phyloP scores from a whole-genome alignment of 2,329 filamentous ascomycete genomes.

The Phialophora macrospora region DNA sequence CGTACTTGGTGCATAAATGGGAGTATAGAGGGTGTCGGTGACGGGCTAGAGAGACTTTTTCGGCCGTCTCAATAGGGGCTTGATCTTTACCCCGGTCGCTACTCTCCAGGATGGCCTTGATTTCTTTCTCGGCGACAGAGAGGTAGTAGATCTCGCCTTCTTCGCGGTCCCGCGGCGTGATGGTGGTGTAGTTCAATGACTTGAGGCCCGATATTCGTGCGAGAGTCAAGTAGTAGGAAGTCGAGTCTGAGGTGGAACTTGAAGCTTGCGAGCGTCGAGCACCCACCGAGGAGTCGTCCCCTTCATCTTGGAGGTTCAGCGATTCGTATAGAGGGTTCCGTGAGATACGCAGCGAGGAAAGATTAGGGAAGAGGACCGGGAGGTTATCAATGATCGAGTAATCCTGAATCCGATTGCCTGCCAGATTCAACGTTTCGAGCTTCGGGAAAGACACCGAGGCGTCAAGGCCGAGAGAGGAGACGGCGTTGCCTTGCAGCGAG shows the following conservation, averaged over 20 bases:
- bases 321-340: conserved; percentile 80
- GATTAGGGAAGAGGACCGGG: conserved; percentile 69
- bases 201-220: conserved; percentile 45
- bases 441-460: conserved; percentile 48
- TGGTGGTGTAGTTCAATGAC: conserved; percentile 58
- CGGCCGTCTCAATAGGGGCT: background rate
- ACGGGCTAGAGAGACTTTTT: conserved; percentile 15
- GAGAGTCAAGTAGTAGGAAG: conserved; percentile 37
- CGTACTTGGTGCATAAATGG: conserved; percentile 76
- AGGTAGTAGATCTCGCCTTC: conserved; percentile 96
- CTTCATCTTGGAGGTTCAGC: background rate
- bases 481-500: conserved; percentile 75
- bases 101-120: conserved; percentile 63
- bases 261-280: conserved; percentile 35
- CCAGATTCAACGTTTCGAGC: conserved; percentile 72
- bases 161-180: conserved; percentile 73
- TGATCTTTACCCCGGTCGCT: background rate
- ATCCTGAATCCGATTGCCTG: conserved; percentile 69
- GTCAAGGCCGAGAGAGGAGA: conserved; percentile 48
- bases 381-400: conserved; percentile 79
- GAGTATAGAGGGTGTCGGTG: conserved; percentile 69
- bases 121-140: conserved; percentile 76
- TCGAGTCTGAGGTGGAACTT: conserved; percentile 32
- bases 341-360: conserved; percentile 76
- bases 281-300: conserved; percentile 14